phyloP scores from a whole-genome alignment of 805 yeast genomes.

The Spathaspora passalidarum region DNA sequence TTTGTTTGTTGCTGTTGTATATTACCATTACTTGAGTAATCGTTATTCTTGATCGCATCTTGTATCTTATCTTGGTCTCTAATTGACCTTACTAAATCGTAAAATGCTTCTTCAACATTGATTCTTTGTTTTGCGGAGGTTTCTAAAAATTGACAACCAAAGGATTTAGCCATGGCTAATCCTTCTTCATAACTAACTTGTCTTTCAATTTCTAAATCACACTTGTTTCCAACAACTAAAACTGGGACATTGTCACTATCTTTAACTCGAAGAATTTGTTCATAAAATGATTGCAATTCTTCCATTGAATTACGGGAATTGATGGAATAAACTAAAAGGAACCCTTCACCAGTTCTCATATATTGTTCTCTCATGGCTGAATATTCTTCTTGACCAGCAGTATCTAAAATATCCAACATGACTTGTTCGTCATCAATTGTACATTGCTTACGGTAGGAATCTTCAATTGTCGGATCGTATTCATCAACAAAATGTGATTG shows the following conservation, averaged over 20 bases:
- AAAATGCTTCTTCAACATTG: slow-evolving; percentile 85
- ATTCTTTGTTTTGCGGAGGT: slow-evolving; percentile 89
- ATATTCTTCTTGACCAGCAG: slow-evolving; percentile 98
- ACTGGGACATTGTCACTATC: slow-evolving; percentile 74
- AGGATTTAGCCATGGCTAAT: slow-evolving; percentile 54
- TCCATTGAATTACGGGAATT: slow-evolving; percentile 83
- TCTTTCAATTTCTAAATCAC: slow-evolving; percentile 72
- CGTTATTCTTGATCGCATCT: slow-evolving; percentile 1
- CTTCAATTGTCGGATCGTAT: slow-evolving; percentile 97
- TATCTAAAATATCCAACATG: slow-evolving; percentile 82
- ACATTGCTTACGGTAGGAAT: slow-evolving; percentile 84
- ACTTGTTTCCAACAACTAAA: slow-evolving; percentile 73
- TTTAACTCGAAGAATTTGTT: slow-evolving; percentile 76
- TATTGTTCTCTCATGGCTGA: slow-evolving; percentile 84
- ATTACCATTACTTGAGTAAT: not conserved
- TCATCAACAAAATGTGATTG: slow-evolving; percentile 96
- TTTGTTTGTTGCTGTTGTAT: not conserved
- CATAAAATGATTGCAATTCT: slow-evolving; percentile 74
- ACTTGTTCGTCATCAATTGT: slow-evolving; percentile 77
- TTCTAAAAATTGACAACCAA: slow-evolving; percentile 77
- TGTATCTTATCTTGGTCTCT: slow-evolving; percentile 20
- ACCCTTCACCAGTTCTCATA: slow-evolving; percentile 96
- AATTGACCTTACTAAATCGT: slow-evolving; percentile 60
- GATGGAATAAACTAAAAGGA: slow-evolving; percentile 82
- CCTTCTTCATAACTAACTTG: slow-evolving; percentile 73